Evolutionary conservation across 116 monocot genomes (phyloP).

Genomic region (Zostera marina): DNA sequence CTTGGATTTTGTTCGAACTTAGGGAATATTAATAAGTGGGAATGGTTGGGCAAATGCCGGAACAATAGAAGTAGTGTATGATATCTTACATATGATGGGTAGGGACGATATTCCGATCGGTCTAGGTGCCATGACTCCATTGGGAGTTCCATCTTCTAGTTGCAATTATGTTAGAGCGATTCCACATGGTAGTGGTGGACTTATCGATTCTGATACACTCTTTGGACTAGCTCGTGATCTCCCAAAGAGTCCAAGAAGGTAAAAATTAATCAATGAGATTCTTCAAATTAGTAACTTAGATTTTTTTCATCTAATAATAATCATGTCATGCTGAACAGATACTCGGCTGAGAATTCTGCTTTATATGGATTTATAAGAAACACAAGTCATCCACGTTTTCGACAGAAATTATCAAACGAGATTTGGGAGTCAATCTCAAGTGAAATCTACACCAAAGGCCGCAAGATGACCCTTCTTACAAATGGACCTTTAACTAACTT

Average conservation of each 20-base stretch:
- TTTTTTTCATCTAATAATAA: background rate
- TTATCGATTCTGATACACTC: slow-evolving; percentile 80
- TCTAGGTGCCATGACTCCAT: slow-evolving; percentile 39
- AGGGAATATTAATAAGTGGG: slow-evolving; percentile 73
- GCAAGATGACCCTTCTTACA: slow-evolving; percentile 61
- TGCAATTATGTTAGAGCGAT: slow-evolving; percentile 56
- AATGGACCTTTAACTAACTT: slow-evolving; percentile 84
- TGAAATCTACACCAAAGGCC: slow-evolving; percentile 13
- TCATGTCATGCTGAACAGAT: slow-evolving; percentile 16
- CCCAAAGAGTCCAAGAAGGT: slow-evolving; percentile 89
- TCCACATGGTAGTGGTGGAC: slow-evolving; percentile 68
- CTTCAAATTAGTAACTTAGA: background rate
- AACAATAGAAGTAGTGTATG: slow-evolving; percentile 72
- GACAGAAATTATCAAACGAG: slow-evolving; percentile 59
- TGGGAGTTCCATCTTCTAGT: slow-evolving; percentile 30
- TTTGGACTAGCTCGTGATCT: slow-evolving; percentile 60
- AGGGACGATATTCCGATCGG: slow-evolving; percentile 88
- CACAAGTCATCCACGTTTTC: slow-evolving; percentile 45
- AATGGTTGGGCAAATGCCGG: slow-evolving; percentile 89
- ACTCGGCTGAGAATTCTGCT: slow-evolving; percentile 64
- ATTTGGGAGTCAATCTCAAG: slow-evolving; percentile 42
- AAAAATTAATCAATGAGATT: slow-evolving; percentile 4
- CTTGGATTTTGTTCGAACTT: background rate
- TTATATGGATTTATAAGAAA: slow-evolving; percentile 55
- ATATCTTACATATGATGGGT: slow-evolving; percentile 95